Base-by-base conservation (phyloP, 768 basidiomycete genomes). In the Tulasnella sp. region DNA sequence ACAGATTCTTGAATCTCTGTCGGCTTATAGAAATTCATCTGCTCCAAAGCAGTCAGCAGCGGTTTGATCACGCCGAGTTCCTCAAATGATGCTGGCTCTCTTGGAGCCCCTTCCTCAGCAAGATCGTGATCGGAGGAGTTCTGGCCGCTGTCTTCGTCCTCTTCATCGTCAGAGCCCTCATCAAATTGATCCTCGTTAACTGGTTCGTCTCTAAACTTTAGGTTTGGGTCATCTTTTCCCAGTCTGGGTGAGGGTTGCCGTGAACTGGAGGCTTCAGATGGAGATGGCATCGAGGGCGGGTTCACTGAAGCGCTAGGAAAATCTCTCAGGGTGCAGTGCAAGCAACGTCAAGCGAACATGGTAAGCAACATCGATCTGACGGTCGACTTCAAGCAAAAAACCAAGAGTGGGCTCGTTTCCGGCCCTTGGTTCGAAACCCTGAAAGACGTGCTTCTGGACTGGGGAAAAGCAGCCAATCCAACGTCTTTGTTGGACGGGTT, bases 21-120 rank as follows among this genome's bases (percentile, higher is more conserved):
- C 0, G 96, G 94, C 44, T 77, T 75, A 62, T 79, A 92, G 78
- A 81, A 98, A 49, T 82, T 82, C 43, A 97, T 74, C 59, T 84
- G 82, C 45, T 82, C 77, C 46, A 97, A 80, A 3, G 93, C 87
- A 66, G 88, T 80, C 49, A 96, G 82, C 1, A 99, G 78, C 55
- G 91, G 92, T 42, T 87, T 82, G 51, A 93, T 94, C 53, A 98
- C 75, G 25, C 93, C 92, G 27, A 99, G 79, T 30, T 81, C 80
- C 64, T 80, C 80, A 73, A 99, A 99, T 1, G 86, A 82, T n/a
- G n/a, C 21, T 3, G 1, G 41, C 11, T 53, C 27, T 24, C 29
- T 27, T 2, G 29, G 69, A 66, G 31, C 25, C 49, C 27, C 49
- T 34, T 56, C 59, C 1, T 57, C 59, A 3, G 17, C 1, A 17